Evolutionary conservation across 306 rosid genomes (phyloP).

Genomic region (Pyrus pyrifolia): DNA sequence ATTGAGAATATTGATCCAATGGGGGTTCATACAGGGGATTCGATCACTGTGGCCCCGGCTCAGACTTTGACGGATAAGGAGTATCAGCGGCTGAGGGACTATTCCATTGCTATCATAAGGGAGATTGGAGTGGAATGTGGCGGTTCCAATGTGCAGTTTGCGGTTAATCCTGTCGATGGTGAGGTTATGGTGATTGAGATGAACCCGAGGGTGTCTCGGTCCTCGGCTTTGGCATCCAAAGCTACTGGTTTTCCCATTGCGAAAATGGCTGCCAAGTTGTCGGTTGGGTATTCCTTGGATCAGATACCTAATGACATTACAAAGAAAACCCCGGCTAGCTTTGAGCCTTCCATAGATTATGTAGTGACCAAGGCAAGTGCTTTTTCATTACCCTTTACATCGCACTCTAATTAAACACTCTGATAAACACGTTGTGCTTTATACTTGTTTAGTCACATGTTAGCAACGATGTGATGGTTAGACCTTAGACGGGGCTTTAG

Average conservation of each 20-base stretch:
- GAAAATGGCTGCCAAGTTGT: conserved; percentile 89
- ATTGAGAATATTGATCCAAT: conserved; percentile 97
- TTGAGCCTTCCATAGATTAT: conserved; percentile 97
- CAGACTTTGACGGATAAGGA: conserved; percentile 96
- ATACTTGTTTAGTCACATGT: neutral
- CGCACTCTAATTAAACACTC: neutral
- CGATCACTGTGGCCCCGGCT: conserved; percentile 92
- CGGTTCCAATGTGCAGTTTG: conserved; percentile 95
- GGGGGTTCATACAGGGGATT: conserved; percentile 98
- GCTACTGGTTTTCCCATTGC: conserved; percentile 98
- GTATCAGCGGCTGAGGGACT: conserved; percentile 82
- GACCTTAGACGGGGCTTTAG: neutral
- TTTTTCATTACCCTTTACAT: neutral
- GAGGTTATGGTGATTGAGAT: conserved; percentile 98
- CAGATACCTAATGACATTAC: conserved; percentile 91
- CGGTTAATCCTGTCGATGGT: conserved; percentile 69
- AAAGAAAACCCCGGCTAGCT: conserved; percentile 89
- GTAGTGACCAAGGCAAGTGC: conserved; percentile 84
- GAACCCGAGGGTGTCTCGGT: conserved; percentile 96
- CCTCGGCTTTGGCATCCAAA: conserved; percentile 87
- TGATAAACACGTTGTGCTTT: neutral
- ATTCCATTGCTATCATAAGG: conserved; percentile 60
- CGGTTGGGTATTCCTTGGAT: conserved; percentile 87
- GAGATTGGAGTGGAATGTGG: conserved; percentile 81
- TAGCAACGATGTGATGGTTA: neutral